Evolutionary conservation across 768 basidiomycete species (phyloP), one percentile per base, ranked within the genome.

Genomic region (Serendipita indica): DNA sequence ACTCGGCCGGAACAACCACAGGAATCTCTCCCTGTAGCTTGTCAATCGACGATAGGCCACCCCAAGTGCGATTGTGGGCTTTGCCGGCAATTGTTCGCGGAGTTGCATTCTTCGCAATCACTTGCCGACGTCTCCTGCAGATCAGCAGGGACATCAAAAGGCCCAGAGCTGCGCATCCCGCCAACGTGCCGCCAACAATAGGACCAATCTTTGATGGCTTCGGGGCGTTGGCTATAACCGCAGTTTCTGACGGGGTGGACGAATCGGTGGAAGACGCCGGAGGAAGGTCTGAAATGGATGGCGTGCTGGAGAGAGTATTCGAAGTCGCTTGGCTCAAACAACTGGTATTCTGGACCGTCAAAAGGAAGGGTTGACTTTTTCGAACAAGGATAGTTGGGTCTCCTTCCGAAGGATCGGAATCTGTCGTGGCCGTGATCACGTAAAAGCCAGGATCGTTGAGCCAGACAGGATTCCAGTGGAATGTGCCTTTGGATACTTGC

Each of bases 51-150:
- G 45, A 14, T 16, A 46, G 25, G 27, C 45, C 45, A n/a, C 45
- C 45, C 45, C 45, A 46, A 12, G 13, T 46, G 12, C 45, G 14
- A 12, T 46, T 14, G 45, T 46, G 45, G 25, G 13, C 45, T 27
- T 46, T 46, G 14, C 16, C 45, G 14, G 45, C 12, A 13, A 27
- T 13, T 13, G 45, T 13, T 22, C 45, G 14, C 22, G 45, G 45
- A 13, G 12, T 46, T 10, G 45, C 45, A 46, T 46, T 46, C 45
- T 46, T 46, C 13, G 45, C 13, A 46, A 46, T 46, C 45, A 46
- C 25, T 12, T 46, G 13, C 1, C 25, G 13, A 46, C 45, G 45
- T 27, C 45, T 16, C 22, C 45, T 14, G 45, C 45, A 46, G 12
- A 46, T 14, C 25, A 46, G 22, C 12, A 46, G 25, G 45, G 16